Evolutionary conservation across 1,139 yeast species (phyloP), one percentile per base, ranked within the genome.

Genomic region (Candida dubliniensis): DNA sequence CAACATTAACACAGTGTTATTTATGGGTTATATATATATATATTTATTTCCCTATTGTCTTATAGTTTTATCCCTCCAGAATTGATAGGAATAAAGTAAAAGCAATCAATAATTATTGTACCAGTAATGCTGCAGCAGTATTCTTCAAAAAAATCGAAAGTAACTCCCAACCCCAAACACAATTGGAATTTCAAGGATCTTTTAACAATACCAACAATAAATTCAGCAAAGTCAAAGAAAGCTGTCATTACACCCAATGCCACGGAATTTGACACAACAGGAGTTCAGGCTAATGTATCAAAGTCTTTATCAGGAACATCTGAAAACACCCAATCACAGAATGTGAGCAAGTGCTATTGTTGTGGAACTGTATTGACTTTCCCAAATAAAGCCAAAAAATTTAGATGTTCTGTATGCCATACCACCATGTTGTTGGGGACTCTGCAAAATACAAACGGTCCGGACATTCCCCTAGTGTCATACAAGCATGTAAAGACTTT

Each of bases 341-440:
- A 35, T 26, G 58, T 68, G 18, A 56, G 58, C 37, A 61, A 60
- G 44, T 73, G 78, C 50, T 57, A 56, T 12, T 86, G 95, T 57
- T 86, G 95, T 63, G 87, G 85, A 1, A 76, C 82, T 0, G 55
- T 75, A 6, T 60, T 84, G 32, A 70, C 76, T 10, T 74, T 77
- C 50, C 83, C 85, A 0, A 61, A 61, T 5, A 59, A 59, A 8
- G 66, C 76, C 2, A 46, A 58, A 8, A 81, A 79, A 52, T 80
- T 78, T 58, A 73, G 75, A 47, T 86, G 95, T 54, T 68, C 79
- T 0, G 64, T 74, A 1, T 82, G 89, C 52, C 71, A 71, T 33
- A 75, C 85, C 8, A 79, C 77, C n/a, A 69, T 67, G 49, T 51
- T 72, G 38, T 46, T 71, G 48, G 53, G 46, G 33, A 46, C 45